Percentiles rank a stretch among this genome's conserved stretches.
Conservation (phyloP, 139 green algal genomes). For the Picochlorum sp. region DNA sequence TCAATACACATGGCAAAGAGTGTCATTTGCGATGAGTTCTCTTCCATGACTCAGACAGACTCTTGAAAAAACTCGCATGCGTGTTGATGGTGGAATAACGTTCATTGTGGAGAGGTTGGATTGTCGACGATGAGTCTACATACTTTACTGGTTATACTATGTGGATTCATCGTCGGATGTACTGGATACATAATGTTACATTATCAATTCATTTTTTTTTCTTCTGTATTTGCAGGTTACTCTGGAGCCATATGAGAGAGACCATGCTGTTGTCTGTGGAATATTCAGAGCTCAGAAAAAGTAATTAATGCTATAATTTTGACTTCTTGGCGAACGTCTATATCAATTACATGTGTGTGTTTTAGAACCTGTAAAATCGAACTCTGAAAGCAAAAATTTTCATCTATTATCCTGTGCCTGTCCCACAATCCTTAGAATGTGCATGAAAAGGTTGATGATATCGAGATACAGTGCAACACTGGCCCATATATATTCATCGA, state of each 20-base stretch:
- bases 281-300: constrained; percentile 38
- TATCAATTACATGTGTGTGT: background rate
- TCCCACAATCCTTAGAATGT: constrained; percentile 41
- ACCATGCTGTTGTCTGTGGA: constrained; percentile 94
- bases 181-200: background rate
- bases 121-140: no score
- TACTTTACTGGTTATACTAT: background rate
- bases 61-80: no score
- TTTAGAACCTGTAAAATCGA: background rate
- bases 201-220: background rate
- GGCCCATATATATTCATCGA: constrained; percentile 66
- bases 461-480: constrained; percentile 56
- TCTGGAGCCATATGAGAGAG: constrained; percentile 96
- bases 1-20: background rate
- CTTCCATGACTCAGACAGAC: constrained; percentile 35
- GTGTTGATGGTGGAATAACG: no score
- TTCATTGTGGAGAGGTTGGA: no score
- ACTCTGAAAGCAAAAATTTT: no score
- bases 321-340: no score
- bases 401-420: background rate
- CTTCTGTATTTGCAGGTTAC: constrained; percentile 69
- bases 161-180: background rate
- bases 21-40: constrained; percentile 1
- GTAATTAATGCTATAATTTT: background rate
- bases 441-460: constrained; percentile 70